phyloP scores from a whole-genome alignment of 2,329 filamentous ascomycete genomes.

The Nigrospora sphaerica region DNA sequence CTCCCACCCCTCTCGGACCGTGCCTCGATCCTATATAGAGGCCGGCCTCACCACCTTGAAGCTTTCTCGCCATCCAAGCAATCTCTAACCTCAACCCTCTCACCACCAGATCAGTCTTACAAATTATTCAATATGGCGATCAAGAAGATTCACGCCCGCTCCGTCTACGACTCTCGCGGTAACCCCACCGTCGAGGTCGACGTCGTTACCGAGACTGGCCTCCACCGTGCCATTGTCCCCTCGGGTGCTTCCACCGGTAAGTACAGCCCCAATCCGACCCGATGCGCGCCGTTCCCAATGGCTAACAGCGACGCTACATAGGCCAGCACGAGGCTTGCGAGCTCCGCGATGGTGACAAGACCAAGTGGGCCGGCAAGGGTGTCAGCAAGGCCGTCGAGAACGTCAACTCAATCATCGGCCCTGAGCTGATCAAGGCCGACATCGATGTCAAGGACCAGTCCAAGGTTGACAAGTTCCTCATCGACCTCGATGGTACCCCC shows the following conservation, averaged over 20 bases:
- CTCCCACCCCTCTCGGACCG: too few relatives aligned
- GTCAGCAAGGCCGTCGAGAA: constrained; percentile 81
- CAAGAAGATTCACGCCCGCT: constrained; percentile 84
- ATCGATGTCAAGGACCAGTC: constrained; percentile 83
- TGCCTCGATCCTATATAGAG: too few relatives aligned
- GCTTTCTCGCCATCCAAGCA: too few relatives aligned
- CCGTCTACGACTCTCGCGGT: constrained; percentile 95
- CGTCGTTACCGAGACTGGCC: constrained; percentile 89
- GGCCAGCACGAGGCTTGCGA: constrained; percentile 87
- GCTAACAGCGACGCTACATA: constrained; percentile 27
- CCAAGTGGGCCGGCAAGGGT: constrained; percentile 82
- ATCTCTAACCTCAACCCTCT: constrained; percentile 8
- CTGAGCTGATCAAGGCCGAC: constrained; percentile 74
- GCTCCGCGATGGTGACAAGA: constrained; percentile 84
- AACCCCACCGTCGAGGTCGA: constrained; percentile 99
- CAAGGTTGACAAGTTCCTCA: constrained; percentile 78
- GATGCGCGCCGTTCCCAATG: constrained; percentile 3
- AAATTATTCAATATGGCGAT: constrained; percentile 66
- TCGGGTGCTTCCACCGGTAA: constrained; percentile 91
- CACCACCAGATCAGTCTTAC: constrained; percentile 6
- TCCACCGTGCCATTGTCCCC: constrained; percentile 95
- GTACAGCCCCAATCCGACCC: constrained; percentile 25
- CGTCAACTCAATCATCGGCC: constrained; percentile 75
- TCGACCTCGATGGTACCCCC: constrained; percentile 73
- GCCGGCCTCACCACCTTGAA: too few relatives aligned